Base-by-base conservation (phyloP, 176 grass and related monocot species). In the Otatea glauca region DNA sequence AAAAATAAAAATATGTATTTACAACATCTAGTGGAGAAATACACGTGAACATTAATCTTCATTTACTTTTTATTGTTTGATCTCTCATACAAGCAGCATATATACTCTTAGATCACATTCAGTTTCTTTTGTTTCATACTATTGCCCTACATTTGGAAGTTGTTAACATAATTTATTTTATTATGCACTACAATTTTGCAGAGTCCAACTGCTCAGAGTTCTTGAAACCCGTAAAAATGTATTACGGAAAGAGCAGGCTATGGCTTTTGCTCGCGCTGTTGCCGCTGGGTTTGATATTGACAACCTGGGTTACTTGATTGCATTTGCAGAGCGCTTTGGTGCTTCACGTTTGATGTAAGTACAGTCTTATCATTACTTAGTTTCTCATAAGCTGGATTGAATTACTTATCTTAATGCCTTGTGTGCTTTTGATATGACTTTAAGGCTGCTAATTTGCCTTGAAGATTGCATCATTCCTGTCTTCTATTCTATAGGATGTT, bases 211-310 rank as follows among this genome's bases (percentile, higher is more conserved):
- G 47, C 85, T 99, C 38, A 96, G 89, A 81, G 96, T 99, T 68
- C 90, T 99, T 83, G 96, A 99, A 85, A 78, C 89, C 15, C 93
- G 96, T 27, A 93, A 90, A 92, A 94, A 80, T 77, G 93, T 96
- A 34, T 81, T 99, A 62, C 80, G 86, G 76, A 99, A 99, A 89
- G 96, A 99, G 75, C 96, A 99, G 59, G 96, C 91, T 80, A 99
- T 99, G 96, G 96, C 96, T 70, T 99, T 99, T 78, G 93, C 96
- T 14, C 91, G 93, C 69, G 88, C 96, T 78, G 88, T 93, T 34
- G 96, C 91, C 7, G 96, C 96, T 88, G 93, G 96, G 32, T 96
- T 99, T 87, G 93, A 99, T 67, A 89, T 94, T 71, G 93, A 99
- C 53, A 94, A 84, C 81, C 48, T 99, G 78, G 53, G 86, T 66